Conservation (phyloP, 345 rosid species). For the Erysimum cheiranthoides region DNA sequence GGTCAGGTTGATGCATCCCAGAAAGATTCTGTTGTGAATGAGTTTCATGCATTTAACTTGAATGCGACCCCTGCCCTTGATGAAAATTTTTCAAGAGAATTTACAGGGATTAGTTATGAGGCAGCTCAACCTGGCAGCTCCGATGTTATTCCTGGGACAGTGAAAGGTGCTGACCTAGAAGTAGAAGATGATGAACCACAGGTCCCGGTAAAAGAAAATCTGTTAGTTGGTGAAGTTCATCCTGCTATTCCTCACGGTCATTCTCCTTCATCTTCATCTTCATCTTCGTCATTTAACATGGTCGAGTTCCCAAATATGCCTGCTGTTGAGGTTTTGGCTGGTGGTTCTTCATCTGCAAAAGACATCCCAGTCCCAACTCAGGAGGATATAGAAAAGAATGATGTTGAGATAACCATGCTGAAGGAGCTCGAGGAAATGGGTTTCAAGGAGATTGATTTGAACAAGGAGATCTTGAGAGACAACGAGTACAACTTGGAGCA, state of each 20-base stretch:
- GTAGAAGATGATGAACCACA: slow-evolving; percentile 50
- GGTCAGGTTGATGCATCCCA: slow-evolving; percentile 70
- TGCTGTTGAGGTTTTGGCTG: slow-evolving; percentile 29
- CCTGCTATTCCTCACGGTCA: slow-evolving; percentile 37
- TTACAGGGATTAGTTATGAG: slow-evolving; percentile 33
- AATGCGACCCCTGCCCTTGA: slow-evolving; percentile 71
- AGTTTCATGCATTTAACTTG: slow-evolving; percentile 62
- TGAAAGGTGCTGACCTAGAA: slow-evolving; percentile 24
- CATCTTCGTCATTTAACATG: slow-evolving; percentile 49
- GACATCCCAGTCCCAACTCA: slow-evolving; percentile 24
- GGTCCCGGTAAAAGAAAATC: slow-evolving; percentile 50
- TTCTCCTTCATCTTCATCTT: slow-evolving; percentile 36
- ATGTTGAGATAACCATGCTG: slow-evolving; percentile 60
- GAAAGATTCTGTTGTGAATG: slow-evolving; percentile 42
- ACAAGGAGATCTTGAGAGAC: slow-evolving; percentile 82
- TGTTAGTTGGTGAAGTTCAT: slow-evolving; percentile 46
- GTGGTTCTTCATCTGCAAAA: slow-evolving; percentile 35
- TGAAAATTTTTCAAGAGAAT: slow-evolving; percentile 36
- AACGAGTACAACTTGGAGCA: slow-evolving; percentile 78
- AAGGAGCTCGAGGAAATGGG: slow-evolving; percentile 95
- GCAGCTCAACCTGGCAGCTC: slow-evolving; percentile 41
- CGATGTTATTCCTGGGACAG: slow-evolving; percentile 1
- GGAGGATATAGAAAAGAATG: slow-evolving; percentile 37
- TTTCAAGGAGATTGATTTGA: slow-evolving; percentile 82
- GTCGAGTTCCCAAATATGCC: slow-evolving; percentile 54